A percentile compares a stretch with the other conserved stretches of the same genome.
These are phyloP conservation scores for Vitellaria paradoxa DNA, from an alignment of 179 eudicot species.

Conservation along the genomic window DNA sequence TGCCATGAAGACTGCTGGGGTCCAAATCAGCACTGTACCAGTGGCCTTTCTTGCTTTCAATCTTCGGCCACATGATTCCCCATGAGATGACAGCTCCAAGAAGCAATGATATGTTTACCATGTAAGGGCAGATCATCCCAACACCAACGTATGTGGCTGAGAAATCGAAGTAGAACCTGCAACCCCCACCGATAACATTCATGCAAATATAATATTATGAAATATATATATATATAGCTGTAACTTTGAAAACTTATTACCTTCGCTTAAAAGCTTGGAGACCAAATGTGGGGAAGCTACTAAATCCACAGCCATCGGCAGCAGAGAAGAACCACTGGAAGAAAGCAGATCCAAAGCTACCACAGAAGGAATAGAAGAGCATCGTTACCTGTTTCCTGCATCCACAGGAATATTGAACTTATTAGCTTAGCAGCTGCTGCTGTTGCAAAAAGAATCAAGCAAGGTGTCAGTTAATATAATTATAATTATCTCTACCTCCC, in stretches of 20 bases:
- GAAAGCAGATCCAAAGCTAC: constrained; percentile 25
- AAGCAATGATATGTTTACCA: constrained; percentile 35
- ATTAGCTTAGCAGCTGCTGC: not conserved
- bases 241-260: constrained; percentile 11
- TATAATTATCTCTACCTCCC: not conserved
- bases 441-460: not conserved
- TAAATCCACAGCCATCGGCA: constrained; percentile 40
- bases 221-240: not conserved
- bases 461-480: not conserved
- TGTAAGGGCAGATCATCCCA: constrained; percentile 50
- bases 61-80: constrained; percentile 48
- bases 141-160: constrained; percentile 45
- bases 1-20: constrained; percentile 32
- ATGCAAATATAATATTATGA: not conserved
- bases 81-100: constrained; percentile 43
- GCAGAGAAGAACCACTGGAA: constrained; percentile 44
- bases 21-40: constrained; percentile 31
- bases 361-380: constrained; percentile 25
- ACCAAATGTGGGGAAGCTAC: constrained; percentile 40
- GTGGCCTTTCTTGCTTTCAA: constrained; percentile 26
- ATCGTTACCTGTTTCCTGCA: constrained; percentile 35
- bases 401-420: not conserved
- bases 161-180: constrained; percentile 46
- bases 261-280: constrained; percentile 24
- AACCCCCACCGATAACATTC: not conserved